Conservation (phyloP, 2,329 filamentous ascomycete species). For the Hypoxylon sp. region DNA sequence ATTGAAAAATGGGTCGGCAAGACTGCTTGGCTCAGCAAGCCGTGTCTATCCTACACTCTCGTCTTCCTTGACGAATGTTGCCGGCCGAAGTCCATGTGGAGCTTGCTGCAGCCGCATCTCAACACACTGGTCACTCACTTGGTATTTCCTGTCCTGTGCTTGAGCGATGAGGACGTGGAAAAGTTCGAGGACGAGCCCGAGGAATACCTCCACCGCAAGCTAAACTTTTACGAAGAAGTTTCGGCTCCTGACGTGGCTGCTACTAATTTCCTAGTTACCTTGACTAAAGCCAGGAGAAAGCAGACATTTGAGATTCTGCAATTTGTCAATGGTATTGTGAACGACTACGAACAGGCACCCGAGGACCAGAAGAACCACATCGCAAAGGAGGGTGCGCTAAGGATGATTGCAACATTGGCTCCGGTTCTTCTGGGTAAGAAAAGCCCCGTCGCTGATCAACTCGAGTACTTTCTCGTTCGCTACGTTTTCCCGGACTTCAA, state of each 20-base stretch:
- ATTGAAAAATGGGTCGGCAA: slow-evolving; percentile 99
- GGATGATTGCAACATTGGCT: slow-evolving; percentile 96
- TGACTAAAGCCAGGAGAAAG: slow-evolving; percentile 94
- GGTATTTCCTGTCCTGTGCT: slow-evolving; percentile 93
- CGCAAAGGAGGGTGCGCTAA: slow-evolving; percentile 94
- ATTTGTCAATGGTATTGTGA: slow-evolving; percentile 95
- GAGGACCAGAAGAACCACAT: slow-evolving; percentile 93
- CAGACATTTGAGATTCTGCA: slow-evolving; percentile 94
- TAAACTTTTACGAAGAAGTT: slow-evolving; percentile 98
- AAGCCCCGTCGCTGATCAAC: slow-evolving; percentile 96
- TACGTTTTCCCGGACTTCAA: slow-evolving; percentile 99
- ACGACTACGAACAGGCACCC: slow-evolving; percentile 85
- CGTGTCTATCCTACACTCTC: slow-evolving; percentile 91
- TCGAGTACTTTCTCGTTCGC: slow-evolving; percentile 97
- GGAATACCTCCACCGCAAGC: slow-evolving; percentile 95
- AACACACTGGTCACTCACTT: slow-evolving; percentile 94
- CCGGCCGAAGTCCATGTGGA: slow-evolving; percentile 97
- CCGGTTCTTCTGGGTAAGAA: slow-evolving; percentile 97
- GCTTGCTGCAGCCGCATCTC: slow-evolving; percentile 90
- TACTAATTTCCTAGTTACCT: slow-evolving; percentile 93
- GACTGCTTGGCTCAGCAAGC: slow-evolving; percentile 92
- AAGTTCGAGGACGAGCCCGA: slow-evolving; percentile 94
- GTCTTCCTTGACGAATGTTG: slow-evolving; percentile 98
- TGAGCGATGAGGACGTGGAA: slow-evolving; percentile 91
- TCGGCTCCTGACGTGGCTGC: slow-evolving; percentile 95